Evolutionary conservation across 345 rosid species (phyloP).

Genomic region (Aethionema arabicum): DNA sequence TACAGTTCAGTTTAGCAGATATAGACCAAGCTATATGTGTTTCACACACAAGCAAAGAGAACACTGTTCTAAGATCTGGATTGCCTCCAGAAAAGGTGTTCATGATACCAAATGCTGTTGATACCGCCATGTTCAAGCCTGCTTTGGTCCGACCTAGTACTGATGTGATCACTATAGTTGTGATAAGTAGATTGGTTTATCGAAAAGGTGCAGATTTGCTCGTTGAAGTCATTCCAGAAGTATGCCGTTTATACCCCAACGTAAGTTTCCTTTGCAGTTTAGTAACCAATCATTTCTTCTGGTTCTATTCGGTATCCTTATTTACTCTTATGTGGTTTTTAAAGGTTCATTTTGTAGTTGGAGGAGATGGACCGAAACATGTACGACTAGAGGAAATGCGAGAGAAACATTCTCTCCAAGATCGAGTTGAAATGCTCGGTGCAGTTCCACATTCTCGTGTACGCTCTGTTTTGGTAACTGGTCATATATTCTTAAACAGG

Average conservation of each 20-base stretch:
- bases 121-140: conserved; percentile 95
- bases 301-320: conserved; percentile 1
- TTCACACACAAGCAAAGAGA: conserved; percentile 96
- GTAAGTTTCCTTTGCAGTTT: conserved; percentile 44
- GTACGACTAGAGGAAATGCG: conserved; percentile 95
- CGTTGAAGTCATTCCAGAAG: conserved; percentile 93
- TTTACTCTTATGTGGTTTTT: conserved; percentile 19
- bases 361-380: conserved; percentile 95
- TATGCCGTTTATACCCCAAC: conserved; percentile 66
- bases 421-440: conserved; percentile 92
- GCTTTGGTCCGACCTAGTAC: conserved; percentile 51
- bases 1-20: conserved; percentile 92
- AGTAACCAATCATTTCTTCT: background rate
- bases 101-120: conserved; percentile 96
- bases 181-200: conserved; percentile 93
- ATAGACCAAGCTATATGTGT: conserved; percentile 95
- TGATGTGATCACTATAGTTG: conserved; percentile 73
- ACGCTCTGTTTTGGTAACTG: conserved; percentile 74
- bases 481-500: conserved; percentile 93
- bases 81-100: conserved; percentile 82
- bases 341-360: conserved; percentile 87
- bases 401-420: conserved; percentile 95
- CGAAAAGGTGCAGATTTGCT: conserved; percentile 96
- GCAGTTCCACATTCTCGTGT: conserved; percentile 89
- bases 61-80: conserved; percentile 87